A percentile compares a stretch with the other conserved stretches of the same genome.
phyloP scores from a whole-genome alignment of 495 filamentous ascomycete species.

The Hypoxylon fuscum region DNA sequence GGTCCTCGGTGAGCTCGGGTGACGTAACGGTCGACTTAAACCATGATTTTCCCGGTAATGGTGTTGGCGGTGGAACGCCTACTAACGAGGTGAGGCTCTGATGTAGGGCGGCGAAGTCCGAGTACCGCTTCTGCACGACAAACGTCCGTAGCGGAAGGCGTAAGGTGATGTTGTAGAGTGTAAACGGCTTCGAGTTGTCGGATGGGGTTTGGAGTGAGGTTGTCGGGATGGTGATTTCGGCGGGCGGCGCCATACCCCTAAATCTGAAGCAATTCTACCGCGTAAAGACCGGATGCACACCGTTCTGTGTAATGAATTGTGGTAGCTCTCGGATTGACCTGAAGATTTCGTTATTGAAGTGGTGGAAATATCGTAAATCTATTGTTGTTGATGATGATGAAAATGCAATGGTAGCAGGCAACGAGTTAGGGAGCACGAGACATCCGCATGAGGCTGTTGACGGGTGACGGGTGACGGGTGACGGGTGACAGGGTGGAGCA shows the following conservation, averaged over 20 bases:
- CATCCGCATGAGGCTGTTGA: conserved; percentile 17
- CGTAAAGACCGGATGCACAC: no score
- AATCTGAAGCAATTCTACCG: conserved; percentile 4
- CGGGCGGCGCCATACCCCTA: conserved; percentile 71
- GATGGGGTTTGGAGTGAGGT: conserved; percentile 65
- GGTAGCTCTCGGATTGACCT: neutral
- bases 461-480: conserved; percentile 22
- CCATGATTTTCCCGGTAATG: conserved; percentile 86
- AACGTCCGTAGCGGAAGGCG: conserved; percentile 88
- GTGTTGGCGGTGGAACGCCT: conserved; percentile 64
- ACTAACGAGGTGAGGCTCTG: conserved; percentile 69
- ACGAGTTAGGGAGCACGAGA: conserved; percentile 27
- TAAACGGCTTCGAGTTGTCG: conserved; percentile 75
- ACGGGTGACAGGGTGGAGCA: conserved; percentile 18
- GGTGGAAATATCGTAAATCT: conserved; percentile 2
- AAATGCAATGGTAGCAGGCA: conserved; percentile 14
- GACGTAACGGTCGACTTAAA: conserved; percentile 80
- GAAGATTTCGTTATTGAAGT: neutral
- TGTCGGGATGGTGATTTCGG: conserved; percentile 83
- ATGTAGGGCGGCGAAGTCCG: conserved; percentile 86
- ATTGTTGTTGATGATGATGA: conserved; percentile 21
- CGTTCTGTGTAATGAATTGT: neutral
- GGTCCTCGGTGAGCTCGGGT: conserved; percentile 79
- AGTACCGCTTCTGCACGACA: conserved; percentile 91
- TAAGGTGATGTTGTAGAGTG: conserved; percentile 90